Evolutionary conservation across 2,329 filamentous ascomycete genomes (phyloP), one percentile per base, ranked within the genome.

Genomic region (Paraphoma sp.): DNA sequence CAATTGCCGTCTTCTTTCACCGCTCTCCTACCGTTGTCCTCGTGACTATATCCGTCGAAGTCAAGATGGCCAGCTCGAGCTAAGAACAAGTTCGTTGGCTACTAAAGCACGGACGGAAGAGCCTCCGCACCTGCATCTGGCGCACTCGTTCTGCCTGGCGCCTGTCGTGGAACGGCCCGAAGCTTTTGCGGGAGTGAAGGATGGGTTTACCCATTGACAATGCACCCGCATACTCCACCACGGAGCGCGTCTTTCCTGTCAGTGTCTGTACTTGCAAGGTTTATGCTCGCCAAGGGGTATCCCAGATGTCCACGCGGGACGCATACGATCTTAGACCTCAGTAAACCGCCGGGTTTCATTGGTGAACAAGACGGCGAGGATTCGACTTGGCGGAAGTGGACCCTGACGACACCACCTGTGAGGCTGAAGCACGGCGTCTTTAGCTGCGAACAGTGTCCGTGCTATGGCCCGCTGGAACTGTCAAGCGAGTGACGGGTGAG

Each of bases 101-200:
- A 29, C 45, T 10, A 33, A 36, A 38, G 50, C 33, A 51, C 46
- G 28, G 41, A 30, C 44, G 42, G 46, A 33, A 49, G 45, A 53
- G 48, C 45, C 45, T 52, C 52, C 47, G 36, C 48, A 38, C 42
- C 33, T 51, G 29, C 52, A 40, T 58, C 23, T 10, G 45, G 38
- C 16, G n/a, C 48, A 45, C 48, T 59, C 30, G 8, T 52, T 4
- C 31, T 45, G n/a, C 48, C 41, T 29, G 31, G 44, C 31, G 45
- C 48, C 38, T 58, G 51, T 43, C 44, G 51, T 62, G 51, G 56
- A n/a, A 58, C 59, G 52, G 56, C 38, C 54, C 51, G 59, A 38
- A 48, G 28, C 44, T 42, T 53, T 45, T 23, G 30, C 42, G 30
- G 48, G 18, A 28, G 38, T 18, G 49, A 33, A 28, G 9, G 28